Evolutionary conservation across 2,329 filamentous ascomycete genomes (phyloP).

Genomic region (Sclerotinia nivalis): DNA sequence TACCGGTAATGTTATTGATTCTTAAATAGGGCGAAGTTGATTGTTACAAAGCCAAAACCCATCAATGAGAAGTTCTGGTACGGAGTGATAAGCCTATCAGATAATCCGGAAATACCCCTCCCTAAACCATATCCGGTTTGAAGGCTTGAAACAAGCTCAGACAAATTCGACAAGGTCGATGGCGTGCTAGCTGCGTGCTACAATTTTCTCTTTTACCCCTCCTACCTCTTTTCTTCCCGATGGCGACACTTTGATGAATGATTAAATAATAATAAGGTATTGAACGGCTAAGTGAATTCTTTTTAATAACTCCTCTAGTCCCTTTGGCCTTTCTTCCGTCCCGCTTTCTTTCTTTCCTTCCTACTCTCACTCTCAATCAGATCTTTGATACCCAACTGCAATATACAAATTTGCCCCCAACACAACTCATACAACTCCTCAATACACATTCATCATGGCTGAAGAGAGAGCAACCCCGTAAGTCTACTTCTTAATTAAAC

Average conservation of each 20-base stretch:
- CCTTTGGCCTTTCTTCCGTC: neutral
- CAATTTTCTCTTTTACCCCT: constrained; percentile 15
- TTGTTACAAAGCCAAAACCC: constrained; percentile 5
- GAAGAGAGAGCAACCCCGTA: constrained; percentile 30
- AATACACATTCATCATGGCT: constrained; percentile 27
- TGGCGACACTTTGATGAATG: constrained; percentile 18
- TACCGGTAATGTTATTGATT: neutral
- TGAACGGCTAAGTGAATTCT: neutral
- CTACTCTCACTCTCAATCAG: neutral
- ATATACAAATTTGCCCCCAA: neutral
- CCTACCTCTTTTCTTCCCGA: neutral
- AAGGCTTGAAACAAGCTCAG: constrained; percentile 3
- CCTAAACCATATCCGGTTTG: constrained; percentile 20
- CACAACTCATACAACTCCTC: neutral
- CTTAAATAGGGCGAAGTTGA: neutral
- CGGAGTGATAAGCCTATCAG: constrained; percentile 3
- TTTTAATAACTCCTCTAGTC: neutral
- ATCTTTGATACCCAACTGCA: neutral
- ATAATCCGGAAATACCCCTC: constrained; percentile 14
- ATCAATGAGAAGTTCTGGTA: neutral
- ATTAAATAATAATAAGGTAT: constrained; percentile 19
- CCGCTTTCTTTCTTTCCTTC: neutral
- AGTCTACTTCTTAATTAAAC: constrained; percentile 13
- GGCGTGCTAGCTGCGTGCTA: constrained; percentile 22
- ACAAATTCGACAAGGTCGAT: constrained; percentile 11